Percentiles rank a stretch among this genome's conserved stretches.
Evolutionary conservation across 805 yeast species (phyloP).

Genomic region (Kluyveromyces aestuarii): DNA sequence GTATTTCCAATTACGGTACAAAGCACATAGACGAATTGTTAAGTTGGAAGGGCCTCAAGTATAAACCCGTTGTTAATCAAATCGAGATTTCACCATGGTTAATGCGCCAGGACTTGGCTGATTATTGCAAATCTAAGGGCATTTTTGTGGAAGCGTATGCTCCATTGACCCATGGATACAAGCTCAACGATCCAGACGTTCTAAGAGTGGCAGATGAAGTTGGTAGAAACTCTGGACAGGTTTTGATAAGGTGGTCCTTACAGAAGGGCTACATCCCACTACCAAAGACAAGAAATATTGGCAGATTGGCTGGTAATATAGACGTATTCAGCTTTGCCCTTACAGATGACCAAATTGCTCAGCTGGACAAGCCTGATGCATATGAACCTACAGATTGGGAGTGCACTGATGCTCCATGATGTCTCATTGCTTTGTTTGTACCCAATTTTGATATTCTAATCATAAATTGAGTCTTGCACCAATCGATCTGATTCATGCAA

Average conservation of each 20-base stretch:
- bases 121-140: constrained; percentile 45
- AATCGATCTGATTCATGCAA: no score
- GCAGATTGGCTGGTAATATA: constrained; percentile 46
- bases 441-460: no score
- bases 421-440: not conserved
- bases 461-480: no score
- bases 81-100: constrained; percentile 82
- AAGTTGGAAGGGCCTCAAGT: constrained; percentile 42
- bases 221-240: constrained; percentile 47
- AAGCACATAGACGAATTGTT: constrained; percentile 53
- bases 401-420: constrained; percentile 48
- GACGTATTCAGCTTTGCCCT: constrained; percentile 45
- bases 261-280: constrained; percentile 64
- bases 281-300: constrained; percentile 51
- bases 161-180: constrained; percentile 61
- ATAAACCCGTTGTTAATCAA: constrained; percentile 69
- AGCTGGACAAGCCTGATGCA: constrained; percentile 41
- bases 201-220: constrained; percentile 40
- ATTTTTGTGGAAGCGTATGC: constrained; percentile 69
- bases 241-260: constrained; percentile 63
- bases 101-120: constrained; percentile 54
- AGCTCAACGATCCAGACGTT: constrained; percentile 47
- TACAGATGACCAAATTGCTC: constrained; percentile 32
- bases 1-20: constrained; percentile 68
- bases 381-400: constrained; percentile 77